phyloP scores from a whole-genome alignment of 768 basidiomycete species.

The Vararia minispora region DNA sequence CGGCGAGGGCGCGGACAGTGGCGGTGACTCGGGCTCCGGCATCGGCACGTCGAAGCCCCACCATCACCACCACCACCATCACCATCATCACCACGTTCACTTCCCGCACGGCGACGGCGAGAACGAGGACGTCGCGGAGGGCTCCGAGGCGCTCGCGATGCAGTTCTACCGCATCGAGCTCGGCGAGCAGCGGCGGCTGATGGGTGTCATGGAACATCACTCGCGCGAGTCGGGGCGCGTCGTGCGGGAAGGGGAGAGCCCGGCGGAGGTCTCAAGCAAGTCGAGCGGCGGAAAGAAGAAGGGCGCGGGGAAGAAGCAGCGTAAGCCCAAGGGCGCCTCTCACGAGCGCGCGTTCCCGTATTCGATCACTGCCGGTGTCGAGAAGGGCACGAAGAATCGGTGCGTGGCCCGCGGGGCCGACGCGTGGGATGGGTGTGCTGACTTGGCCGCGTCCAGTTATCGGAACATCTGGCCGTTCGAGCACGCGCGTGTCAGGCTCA shows the following conservation, averaged over 20 bases:
- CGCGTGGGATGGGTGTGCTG: background rate
- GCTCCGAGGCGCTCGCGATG: slow-evolving; percentile 72
- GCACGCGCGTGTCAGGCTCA: slow-evolving; percentile 77
- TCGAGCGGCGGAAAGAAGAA: slow-evolving; percentile 16
- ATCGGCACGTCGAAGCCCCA: background rate
- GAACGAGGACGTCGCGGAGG: slow-evolving; percentile 42
- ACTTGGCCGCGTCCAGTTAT: slow-evolving; percentile 40
- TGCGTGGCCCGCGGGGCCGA: slow-evolving; percentile 21
- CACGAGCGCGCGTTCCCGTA: slow-evolving; percentile 49
- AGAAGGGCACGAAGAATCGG: slow-evolving; percentile 92
- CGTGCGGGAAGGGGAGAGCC: slow-evolving; percentile 12
- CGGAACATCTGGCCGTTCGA: slow-evolving; percentile 98
- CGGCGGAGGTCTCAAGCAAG: slow-evolving; percentile 7
- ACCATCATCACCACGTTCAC: slow-evolving; percentile 3
- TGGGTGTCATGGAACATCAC: slow-evolving; percentile 89
- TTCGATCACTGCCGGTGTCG: slow-evolving; percentile 91
- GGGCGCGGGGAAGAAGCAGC: slow-evolving; percentile 9
- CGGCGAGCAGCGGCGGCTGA: slow-evolving; percentile 79
- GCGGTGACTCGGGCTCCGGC: slow-evolving; percentile 2
- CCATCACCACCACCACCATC: background rate
- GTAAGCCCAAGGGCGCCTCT: slow-evolving; percentile 9
- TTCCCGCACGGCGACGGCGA: slow-evolving; percentile 2
- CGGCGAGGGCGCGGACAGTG: slow-evolving; percentile 10
- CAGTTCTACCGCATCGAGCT: slow-evolving; percentile 92
- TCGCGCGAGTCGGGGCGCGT: slow-evolving; percentile 41